Evolutionary conservation across 2,329 filamentous ascomycete genomes (phyloP), one percentile per base, ranked within the genome.

Genomic region (Sclerotiophoma versabilis): DNA sequence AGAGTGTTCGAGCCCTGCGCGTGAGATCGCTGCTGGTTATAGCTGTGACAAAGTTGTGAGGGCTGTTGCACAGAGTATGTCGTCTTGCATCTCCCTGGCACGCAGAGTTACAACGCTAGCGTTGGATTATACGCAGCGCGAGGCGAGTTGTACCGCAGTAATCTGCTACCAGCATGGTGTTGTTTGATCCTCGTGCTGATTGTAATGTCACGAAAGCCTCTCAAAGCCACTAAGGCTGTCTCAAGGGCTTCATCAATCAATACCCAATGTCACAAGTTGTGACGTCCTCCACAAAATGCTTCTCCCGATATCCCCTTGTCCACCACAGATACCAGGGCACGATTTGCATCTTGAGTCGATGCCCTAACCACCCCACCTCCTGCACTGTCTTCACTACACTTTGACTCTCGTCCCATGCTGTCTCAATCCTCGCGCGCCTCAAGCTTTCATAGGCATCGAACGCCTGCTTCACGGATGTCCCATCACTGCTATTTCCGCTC

Each of bases 321-420:
- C 76, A 79, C 77, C 77, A 80, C 54, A 80, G 57, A 67, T 76
- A 80, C 77, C 77, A 80, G 37, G 77, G 77, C n/a, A 79, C 71
- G 37, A 80, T 59, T 49, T 71, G 75, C 37, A 74, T 78, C 70
- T 79, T 79, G 44, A 80, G 75, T 49, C 67, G 74, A 60, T 79
- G 77, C 9, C 76, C 77, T 17, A 78, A 50, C 76, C 76, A 79
- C 10, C 77, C 77, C 4, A 76, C 75, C 54, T 80, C 77, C 17
- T 74, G 74, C 11, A 79, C 77, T 5, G 77, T 78, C 57, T 71
- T 75, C 1, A 80, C 75, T 22, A 80, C 77, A 39, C 71, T 77
- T 66, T 77, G 76, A 37, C 73, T 78, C 64, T 81, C 78, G 17
- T 79, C 75, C 62, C 79, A 81, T 2, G 79, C 76, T 12, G 61